A percentile compares a stretch with the other conserved stretches of the same genome.
These are phyloP conservation scores for Gossypioides kirkii DNA, from an alignment of 345 rosid genomes.

Conservation along the genomic window DNA sequence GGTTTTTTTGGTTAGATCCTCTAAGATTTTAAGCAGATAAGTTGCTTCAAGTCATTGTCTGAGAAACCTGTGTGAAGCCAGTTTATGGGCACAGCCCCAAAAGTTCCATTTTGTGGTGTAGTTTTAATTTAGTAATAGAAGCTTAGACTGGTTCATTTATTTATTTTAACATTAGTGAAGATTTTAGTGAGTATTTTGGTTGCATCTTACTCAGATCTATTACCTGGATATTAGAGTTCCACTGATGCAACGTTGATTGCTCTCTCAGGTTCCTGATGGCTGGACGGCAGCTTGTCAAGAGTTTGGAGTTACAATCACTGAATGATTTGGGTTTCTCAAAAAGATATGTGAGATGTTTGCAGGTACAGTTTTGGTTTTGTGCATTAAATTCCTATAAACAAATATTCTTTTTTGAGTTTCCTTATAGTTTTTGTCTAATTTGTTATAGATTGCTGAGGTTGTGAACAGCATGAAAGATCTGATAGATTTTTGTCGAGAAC, in stretches of 20 bases:
- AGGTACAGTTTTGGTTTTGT: constrained; percentile 41
- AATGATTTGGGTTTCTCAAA: constrained; percentile 95
- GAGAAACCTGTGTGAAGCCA: too few relatives aligned
- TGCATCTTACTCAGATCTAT: neutral
- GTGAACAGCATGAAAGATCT: constrained; percentile 97
- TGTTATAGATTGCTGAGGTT: constrained; percentile 79
- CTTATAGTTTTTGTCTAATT: constrained; percentile 5
- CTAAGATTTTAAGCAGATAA: neutral
- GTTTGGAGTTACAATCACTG: constrained; percentile 82
- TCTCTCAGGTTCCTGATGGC: constrained; percentile 76
- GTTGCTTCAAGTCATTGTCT: neutral
- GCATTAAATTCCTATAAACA: constrained; percentile 1
- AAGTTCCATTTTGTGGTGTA: neutral
- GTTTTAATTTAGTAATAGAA: too few relatives aligned
- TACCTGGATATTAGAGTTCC: neutral
- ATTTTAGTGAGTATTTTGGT: neutral
- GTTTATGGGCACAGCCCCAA: neutral
- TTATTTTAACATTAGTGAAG: neutral
- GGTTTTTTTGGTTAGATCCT: neutral
- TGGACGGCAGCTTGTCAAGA: constrained; percentile 84
- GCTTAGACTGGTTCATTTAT: too few relatives aligned
- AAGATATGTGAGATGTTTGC: constrained; percentile 91
- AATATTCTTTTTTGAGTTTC: constrained; percentile 4
- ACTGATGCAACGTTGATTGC: neutral
- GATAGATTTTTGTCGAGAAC: constrained; percentile 72